Percentiles rank a stretch among this genome's conserved stretches.
Conservation (phyloP, 108 stramenopile species). For the Cafeteria roenbergensis region DNA sequence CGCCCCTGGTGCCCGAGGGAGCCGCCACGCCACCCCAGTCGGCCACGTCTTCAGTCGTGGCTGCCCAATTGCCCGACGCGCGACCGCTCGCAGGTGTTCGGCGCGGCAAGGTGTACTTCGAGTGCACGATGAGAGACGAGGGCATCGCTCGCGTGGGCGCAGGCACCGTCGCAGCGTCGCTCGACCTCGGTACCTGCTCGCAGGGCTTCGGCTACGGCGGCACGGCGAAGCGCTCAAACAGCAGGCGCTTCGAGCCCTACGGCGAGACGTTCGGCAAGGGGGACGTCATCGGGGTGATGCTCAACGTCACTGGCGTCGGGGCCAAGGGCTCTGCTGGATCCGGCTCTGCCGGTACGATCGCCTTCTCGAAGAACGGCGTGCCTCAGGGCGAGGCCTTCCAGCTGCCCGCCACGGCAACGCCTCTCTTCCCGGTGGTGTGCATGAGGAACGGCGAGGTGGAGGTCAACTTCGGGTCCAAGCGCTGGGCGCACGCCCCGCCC, state of each 20-base stretch:
- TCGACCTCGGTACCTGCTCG: conserved; percentile 31
- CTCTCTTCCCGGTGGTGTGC: conserved; percentile 37
- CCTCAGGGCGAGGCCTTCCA: conserved; percentile 29
- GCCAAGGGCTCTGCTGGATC: too few species aligned
- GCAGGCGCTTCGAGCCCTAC: conserved; percentile 31
- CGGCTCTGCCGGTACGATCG: conserved; percentile 4
- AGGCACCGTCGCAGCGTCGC: conserved; percentile 9
- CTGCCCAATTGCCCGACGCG: too few species aligned
- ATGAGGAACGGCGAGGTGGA: conserved; percentile 20
- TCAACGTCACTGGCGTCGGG: conserved; percentile 23
- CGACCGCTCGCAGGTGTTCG: conserved; percentile 18
- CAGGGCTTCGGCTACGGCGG: conserved; percentile 41
- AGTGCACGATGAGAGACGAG: conserved; percentile 13
- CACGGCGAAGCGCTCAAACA: conserved; percentile 36
- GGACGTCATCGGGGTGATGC: conserved; percentile 34
- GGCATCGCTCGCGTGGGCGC: conserved; percentile 27
- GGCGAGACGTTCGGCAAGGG: conserved; percentile 32
- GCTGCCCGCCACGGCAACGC: conserved; percentile 3
- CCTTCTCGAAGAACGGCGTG: conserved; percentile 33
- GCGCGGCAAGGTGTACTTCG: conserved; percentile 15
- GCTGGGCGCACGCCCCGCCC: too few species aligned
- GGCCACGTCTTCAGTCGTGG: too few species aligned
- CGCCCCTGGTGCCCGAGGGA: too few species aligned
- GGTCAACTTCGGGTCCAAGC: conserved; percentile 30
- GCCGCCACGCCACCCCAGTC: too few species aligned